Evolutionary conservation across 805 yeast genomes (phyloP).

Genomic region (Yamadazyma sp.): DNA sequence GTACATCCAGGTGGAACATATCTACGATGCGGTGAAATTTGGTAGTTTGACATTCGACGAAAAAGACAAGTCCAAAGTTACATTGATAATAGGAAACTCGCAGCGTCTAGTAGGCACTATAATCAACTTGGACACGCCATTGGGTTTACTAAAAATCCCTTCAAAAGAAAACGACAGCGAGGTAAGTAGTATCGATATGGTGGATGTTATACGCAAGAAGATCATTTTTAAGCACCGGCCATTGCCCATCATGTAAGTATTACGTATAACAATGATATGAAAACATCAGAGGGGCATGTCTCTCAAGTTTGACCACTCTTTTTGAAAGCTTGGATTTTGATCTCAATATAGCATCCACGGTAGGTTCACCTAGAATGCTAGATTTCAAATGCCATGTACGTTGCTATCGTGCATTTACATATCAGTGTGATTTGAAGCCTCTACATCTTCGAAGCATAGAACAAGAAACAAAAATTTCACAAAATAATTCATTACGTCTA

Average conservation of each 20-base stretch:
- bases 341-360: too few relatives aligned
- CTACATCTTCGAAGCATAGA: too few relatives aligned
- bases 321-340: too few relatives aligned
- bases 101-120: slow-evolving; percentile 67
- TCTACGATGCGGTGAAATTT: slow-evolving; percentile 48
- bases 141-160: slow-evolving; percentile 49
- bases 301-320: too few relatives aligned
- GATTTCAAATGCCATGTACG: too few relatives aligned
- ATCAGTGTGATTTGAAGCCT: too few relatives aligned
- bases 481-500: too few relatives aligned
- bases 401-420: too few relatives aligned
- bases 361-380: too few relatives aligned
- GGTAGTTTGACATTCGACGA: slow-evolving; percentile 51
- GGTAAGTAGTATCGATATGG: slow-evolving; percentile 43
- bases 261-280: not conserved
- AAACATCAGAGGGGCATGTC: too few relatives aligned
- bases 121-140: slow-evolving; percentile 59
- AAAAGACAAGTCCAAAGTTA: slow-evolving; percentile 42
- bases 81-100: slow-evolving; percentile 63
- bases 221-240: slow-evolving; percentile 68
- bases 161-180: slow-evolving; percentile 17
- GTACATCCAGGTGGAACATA: slow-evolving; percentile 33
- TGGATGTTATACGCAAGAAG: slow-evolving; percentile 60
- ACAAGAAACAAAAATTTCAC: too few relatives aligned
- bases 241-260: slow-evolving; percentile 65